A percentile compares a stretch with the other conserved stretches of the same genome.
Evolutionary conservation across 805 yeast species (phyloP).

Genomic region (Sugiyamaella mastotermitis): DNA sequence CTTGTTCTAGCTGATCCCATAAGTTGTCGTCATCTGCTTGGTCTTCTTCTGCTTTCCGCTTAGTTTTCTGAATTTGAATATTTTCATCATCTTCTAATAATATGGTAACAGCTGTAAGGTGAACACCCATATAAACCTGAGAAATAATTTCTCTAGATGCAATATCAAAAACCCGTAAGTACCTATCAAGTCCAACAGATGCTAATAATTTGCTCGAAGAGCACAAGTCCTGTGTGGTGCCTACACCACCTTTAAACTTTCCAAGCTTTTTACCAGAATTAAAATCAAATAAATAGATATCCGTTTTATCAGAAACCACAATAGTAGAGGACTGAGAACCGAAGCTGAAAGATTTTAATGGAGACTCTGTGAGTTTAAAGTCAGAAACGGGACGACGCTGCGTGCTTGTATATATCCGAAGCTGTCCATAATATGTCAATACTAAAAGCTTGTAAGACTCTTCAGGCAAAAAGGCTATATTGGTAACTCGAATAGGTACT

Average conservation of each 20-base stretch:
- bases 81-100: conserved; percentile 41
- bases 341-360: conserved; percentile 36
- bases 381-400: conserved; percentile 64
- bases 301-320: conserved; percentile 60
- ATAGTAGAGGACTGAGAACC: conserved; percentile 39
- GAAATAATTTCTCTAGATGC: conserved; percentile 52
- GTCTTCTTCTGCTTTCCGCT: conserved; percentile 20
- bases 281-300: conserved; percentile 36
- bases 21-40: conserved; percentile 32
- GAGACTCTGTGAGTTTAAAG: conserved; percentile 46
- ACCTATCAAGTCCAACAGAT: conserved; percentile 85
- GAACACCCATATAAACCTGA: conserved; percentile 73
- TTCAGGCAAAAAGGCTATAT: conserved; percentile 38
- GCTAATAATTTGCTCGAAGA: conserved; percentile 39
- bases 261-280: conserved; percentile 35
- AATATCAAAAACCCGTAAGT: conserved; percentile 69
- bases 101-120: conserved; percentile 48
- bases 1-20: conserved; percentile 32
- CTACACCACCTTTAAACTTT: conserved; percentile 51
- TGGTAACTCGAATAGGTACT: conserved; percentile 75
- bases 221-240: conserved; percentile 50
- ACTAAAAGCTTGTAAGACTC: conserved; percentile 38
- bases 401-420: conserved; percentile 65
- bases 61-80: conserved; percentile 28
- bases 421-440: conserved; percentile 68